A percentile compares a stretch with the other conserved stretches of the same genome.
Evolutionary conservation across 192 early-diverging fungal genomes (phyloP).

Genomic region (Chytriomyces sp.): DNA sequence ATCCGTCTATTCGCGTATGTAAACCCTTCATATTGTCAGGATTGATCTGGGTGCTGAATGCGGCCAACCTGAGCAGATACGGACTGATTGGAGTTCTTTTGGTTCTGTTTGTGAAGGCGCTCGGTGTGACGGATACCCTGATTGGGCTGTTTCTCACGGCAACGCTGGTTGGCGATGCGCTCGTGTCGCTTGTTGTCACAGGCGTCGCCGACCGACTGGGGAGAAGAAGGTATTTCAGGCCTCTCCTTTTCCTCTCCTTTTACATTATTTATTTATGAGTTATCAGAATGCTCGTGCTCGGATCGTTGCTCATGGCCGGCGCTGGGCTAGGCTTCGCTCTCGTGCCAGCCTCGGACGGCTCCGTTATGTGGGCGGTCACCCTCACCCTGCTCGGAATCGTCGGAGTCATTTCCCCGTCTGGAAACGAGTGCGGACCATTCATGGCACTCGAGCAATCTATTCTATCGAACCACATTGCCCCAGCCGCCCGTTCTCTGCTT

Average conservation of each 20-base stretch:
- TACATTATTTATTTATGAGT: no score
- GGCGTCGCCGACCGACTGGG: conserved; percentile 9
- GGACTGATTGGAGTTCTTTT: conserved; percentile 30
- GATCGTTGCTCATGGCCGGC: conserved; percentile 22
- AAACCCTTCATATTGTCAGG: neutral
- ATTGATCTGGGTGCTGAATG: neutral
- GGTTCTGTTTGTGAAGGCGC: conserved; percentile 20
- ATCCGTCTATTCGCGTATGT: conserved; percentile 21
- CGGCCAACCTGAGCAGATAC: conserved; percentile 1
- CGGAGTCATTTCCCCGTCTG: conserved; percentile 23
- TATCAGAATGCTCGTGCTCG: conserved; percentile 31
- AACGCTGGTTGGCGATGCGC: conserved; percentile 34
- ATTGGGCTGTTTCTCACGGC: conserved; percentile 24
- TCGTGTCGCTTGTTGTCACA: conserved; percentile 20
- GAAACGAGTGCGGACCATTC: conserved; percentile 27
- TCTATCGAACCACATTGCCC: conserved; percentile 6
- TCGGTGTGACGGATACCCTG: conserved; percentile 21
- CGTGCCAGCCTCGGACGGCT: neutral
- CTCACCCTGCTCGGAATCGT: conserved; percentile 18
- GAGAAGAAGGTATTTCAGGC: no score
- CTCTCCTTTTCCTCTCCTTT: no score
- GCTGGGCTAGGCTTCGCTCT: conserved; percentile 24
- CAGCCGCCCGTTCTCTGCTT: neutral
- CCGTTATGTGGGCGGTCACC: neutral
- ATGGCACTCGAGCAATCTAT: conserved; percentile 31